Conservation (phyloP, 2,329 filamentous ascomycete species). For the Plectosphaerella cucumerina region DNA sequence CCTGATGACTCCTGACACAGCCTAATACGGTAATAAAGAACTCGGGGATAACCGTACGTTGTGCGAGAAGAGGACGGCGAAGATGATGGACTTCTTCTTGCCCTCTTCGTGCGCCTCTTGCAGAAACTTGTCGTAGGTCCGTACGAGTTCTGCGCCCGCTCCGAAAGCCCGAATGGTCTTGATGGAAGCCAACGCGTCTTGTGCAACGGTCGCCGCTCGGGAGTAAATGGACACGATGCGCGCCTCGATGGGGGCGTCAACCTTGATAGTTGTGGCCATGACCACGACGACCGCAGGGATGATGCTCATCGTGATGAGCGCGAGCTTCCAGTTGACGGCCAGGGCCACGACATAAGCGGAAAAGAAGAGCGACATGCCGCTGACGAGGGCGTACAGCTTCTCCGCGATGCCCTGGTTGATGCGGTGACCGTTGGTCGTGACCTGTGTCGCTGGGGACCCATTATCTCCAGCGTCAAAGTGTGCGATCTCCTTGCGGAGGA, state of each 20-base stretch:
- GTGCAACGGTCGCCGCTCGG: constrained; percentile 2
- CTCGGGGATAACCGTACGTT: too few species aligned
- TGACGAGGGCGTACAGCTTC: constrained; percentile 27
- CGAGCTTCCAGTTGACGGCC: constrained; percentile 32
- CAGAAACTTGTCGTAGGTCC: constrained; percentile 3
- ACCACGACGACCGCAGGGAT: constrained; percentile 19
- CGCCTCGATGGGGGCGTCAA: constrained; percentile 13
- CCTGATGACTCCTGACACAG: too few species aligned
- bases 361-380: constrained; percentile 26
- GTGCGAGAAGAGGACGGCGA: constrained; percentile 2
- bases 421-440: constrained; percentile 33
- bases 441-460: constrained; percentile 32
- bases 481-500: constrained; percentile 3
- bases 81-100: constrained; percentile 3
- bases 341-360: constrained; percentile 31
- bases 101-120: constrained; percentile 1
- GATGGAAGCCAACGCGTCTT: constrained; percentile 4
- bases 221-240: background rate
- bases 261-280: constrained; percentile 12
- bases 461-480: constrained; percentile 6
- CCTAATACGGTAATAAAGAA: too few species aligned
- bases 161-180: constrained; percentile 6
- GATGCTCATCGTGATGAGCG: constrained; percentile 37
- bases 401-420: constrained; percentile 30
- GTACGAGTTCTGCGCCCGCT: background rate